Base-by-base conservation (phyloP, 2,329 filamentous ascomycete species). In the Dichotomopilus funicola region DNA sequence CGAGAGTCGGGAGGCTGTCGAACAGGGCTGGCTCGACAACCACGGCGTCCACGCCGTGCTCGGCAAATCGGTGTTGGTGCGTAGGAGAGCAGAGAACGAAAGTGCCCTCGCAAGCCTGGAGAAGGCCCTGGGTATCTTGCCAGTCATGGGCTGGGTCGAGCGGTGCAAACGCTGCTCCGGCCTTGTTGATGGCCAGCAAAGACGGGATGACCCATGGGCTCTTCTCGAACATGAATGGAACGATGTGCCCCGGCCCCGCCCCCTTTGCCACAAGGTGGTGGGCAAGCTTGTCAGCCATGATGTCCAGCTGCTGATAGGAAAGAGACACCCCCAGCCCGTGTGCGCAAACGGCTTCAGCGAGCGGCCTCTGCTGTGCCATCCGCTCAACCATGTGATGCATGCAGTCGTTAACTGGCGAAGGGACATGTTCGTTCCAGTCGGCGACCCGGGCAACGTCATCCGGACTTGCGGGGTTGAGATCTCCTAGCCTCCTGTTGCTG, bases 181-280 rank as follows among this genome's bases (percentile, higher is more conserved):
- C 42, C 13, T 44, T 44, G 42, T 27, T 13, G n/a, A 44, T 27
- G 42, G 42, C 42, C 42, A 44, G 13, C 42, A 66, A 50, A 1
- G 60, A 60, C 6, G 64, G 57, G 27, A 62, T 45, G 38, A 33
- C 41, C n/a, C 55, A 61, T 9, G 44, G 51, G 3, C 8, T 52
- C 61, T 9, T 61, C 60, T 4, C 53, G 36, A 12, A 10, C n/a
- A 11, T 43, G 38, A 12, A 63, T 38, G 45, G 56, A 51, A 10
- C 36, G 36, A 27, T 27, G 19, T 27, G 19, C 19, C 19, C 19
- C 19, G 19, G 19, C 19, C 19, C 19, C 19, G 19, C 19, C 19
- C 19, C 19, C 19, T 27, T 27, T 27, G 19, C 19, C 19, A 27
- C 19, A 27, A 27, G 19, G 19, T 27, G 19, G 19, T 27, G 19